Evolutionary conservation across 139 green algal species (phyloP), one percentile per base, ranked within the genome.

Genomic region (Chlamydomonas sp.): DNA sequence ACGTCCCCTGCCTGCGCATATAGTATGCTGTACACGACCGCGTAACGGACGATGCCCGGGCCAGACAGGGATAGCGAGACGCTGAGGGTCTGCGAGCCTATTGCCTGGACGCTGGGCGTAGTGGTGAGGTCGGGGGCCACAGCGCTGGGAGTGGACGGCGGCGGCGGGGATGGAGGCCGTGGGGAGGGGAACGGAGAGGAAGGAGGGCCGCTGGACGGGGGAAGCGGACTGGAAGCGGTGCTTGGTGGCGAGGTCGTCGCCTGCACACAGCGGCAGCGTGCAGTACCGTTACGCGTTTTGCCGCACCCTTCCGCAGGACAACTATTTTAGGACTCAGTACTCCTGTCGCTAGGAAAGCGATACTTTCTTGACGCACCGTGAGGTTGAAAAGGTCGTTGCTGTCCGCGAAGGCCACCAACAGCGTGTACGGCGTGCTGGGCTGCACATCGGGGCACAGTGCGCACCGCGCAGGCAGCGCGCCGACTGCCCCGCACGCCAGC

Each of bases 361-460:
- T 2, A 78, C 1, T 78, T 58, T 17, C 68, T 16, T 63, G 31
- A 31, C 73, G 75, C 67, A 89, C 85, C 85, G 69, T 64, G 7
- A 85, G 62, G 61, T 76, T 4, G 31, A 69, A 64, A 3, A 89
- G 31, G 2, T 67, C 61, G 10, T 79, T n/a, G 62, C 76, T 80
- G 77, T 49, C 60, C 0, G 17, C 18, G 67, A 78, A 79, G 5
- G 82, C 81, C 31, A 92, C 20, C 77, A 92, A 63, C 4, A 92
- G 18, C 5, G 77, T 49, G 72, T 92, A 92, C 2, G 64, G 3
- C 1, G 10, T 81, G 5, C 12, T 17, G 9, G 89, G 81, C 49
- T 74, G 61, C 71, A 92, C 76, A 16, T 76, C 5, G 2, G 89
- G 89, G 67, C 89, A 92, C 8, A 88, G 77, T 16, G 60, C 67